Percentiles rank a stretch among this genome's conserved stretches.
These are phyloP conservation scores for Euphorbia lathyris DNA, from an alignment of 345 rosid species.

Conservation along the genomic window DNA sequence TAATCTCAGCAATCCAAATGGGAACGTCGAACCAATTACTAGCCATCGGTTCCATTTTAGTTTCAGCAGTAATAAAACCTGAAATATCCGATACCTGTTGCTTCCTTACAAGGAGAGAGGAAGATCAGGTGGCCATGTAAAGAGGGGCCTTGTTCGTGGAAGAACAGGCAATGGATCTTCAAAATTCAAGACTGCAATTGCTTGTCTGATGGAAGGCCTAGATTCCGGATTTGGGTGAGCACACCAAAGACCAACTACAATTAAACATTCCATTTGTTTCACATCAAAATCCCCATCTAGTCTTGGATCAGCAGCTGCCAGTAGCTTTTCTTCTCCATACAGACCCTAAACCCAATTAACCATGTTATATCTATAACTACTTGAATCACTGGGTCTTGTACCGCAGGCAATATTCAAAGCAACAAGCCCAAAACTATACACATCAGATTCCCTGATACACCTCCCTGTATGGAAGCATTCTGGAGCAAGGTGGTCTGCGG, in stretches of 20 bases:
- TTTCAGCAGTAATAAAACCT: too few species aligned
- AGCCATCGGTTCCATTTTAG: too few species aligned
- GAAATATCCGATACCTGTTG: too few species aligned
- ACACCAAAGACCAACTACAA: background rate
- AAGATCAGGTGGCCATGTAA: too few species aligned
- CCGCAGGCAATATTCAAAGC: conserved; percentile 24
- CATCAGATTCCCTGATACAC: too few species aligned
- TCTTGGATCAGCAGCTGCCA: background rate
- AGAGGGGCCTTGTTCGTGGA: too few species aligned
- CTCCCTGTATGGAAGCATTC: too few species aligned
- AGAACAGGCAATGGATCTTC: background rate
- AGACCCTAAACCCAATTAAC: background rate
- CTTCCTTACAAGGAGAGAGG: too few species aligned
- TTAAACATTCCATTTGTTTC: background rate
- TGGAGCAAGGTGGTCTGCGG: too few species aligned
- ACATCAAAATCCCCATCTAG: background rate
- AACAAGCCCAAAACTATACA: conserved; percentile 7
- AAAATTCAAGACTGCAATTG: background rate
- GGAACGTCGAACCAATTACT: too few species aligned
- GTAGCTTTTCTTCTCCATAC: background rate
- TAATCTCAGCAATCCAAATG: too few species aligned
- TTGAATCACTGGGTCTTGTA: too few species aligned
- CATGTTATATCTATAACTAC: background rate
- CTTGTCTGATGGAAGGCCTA: background rate
- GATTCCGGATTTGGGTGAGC: background rate